Percentiles rank a stretch among this genome's conserved stretches.
phyloP scores from a whole-genome alignment of 345 rosid genomes.

The Gossypium mustelinum region DNA sequence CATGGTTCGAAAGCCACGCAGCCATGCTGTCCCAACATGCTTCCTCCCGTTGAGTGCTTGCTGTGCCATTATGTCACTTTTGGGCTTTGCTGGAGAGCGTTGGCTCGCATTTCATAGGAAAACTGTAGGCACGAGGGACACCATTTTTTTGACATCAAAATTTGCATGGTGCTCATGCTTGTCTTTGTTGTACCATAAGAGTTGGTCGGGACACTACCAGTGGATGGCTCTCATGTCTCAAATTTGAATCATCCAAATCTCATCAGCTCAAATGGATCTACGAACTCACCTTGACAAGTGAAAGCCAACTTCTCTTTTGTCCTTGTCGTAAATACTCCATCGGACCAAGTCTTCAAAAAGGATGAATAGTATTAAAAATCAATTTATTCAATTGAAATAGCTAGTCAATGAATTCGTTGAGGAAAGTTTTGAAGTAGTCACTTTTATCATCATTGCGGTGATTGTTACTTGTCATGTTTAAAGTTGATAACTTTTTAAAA shows the following conservation, averaged over 20 bases:
- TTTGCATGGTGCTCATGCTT: slow-evolving; percentile 25
- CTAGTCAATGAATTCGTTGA: too few species aligned
- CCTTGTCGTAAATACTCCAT: slow-evolving; percentile 15
- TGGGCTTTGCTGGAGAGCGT: slow-evolving; percentile 15
- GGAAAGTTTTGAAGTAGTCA: too few species aligned
- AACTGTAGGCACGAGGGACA: slow-evolving; percentile 15
- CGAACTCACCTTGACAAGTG: slow-evolving; percentile 13
- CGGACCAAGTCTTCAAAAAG: slow-evolving; percentile 19
- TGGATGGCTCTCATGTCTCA: neutral
- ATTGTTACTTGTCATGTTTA: too few species aligned
- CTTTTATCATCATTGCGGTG: too few species aligned
- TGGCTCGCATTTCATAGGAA: slow-evolving; percentile 19
- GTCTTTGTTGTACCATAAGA: slow-evolving; percentile 59
- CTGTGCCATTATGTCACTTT: slow-evolving; percentile 35
- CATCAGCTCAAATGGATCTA: slow-evolving; percentile 28
- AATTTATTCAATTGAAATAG: too few species aligned
- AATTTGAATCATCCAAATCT: slow-evolving; percentile 29
- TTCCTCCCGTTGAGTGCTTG: slow-evolving; percentile 32
- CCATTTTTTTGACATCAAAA: neutral
- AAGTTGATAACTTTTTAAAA: too few species aligned
- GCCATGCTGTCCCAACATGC: slow-evolving; percentile 30
- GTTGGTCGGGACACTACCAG: slow-evolving; percentile 29
- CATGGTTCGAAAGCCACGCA: slow-evolving; percentile 14
- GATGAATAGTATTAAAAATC: neutral
- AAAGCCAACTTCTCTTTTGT: slow-evolving; percentile 7